Evolutionary conservation across 106 monocot species (phyloP), one percentile per base, ranked within the genome.

Genomic region (Dactylorhiza incarnata): DNA sequence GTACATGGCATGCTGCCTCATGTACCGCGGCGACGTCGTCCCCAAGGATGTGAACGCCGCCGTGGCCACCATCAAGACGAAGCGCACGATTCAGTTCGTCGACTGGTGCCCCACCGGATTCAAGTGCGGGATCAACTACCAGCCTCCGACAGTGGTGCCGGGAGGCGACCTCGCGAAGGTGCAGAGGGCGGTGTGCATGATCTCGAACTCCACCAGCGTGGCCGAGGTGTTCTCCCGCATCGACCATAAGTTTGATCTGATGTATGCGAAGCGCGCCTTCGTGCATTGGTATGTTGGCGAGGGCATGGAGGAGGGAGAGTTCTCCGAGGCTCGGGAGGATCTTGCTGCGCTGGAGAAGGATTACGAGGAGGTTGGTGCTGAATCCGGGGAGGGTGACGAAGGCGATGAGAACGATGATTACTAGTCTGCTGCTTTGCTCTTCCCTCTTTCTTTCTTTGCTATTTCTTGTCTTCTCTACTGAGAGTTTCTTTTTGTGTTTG

Each of bases 201-300:
- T 95, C 78, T 91, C 89, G 82, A 95, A 95, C 84, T 91, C 91
- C 87, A 95, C 95, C 4, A 89, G 89, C 0, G 95, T 95, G 20
- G 91, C 95, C 2, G 95, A 95, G 75, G 95, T 95, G 49, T 95
- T 95, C 72, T 91, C 91, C 0, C 91, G 95, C 56, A 95, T 95
- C 13, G 91, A 95, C 85, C 95, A 91, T 83, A 91, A 91, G 79
- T 95, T 95, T 7, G 91, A 95, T 49, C 80, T 95, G 37, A 95
- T 95, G 94, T 94, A 94, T 44, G 53, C 94, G 3, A 94, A 94
- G 94, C 82, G 94, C 10, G 94, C 91, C 0, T 95, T 95, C 43
- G 91, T 95, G n/a, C 91, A 95, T 73, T 95, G 91, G 95, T 95
- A 95, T 14, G 95, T 95, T 2, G 95, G 91, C 0, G 94, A 95